Base-by-base conservation (phyloP, 345 rosid species). In the Gossypium sturtianum region DNA sequence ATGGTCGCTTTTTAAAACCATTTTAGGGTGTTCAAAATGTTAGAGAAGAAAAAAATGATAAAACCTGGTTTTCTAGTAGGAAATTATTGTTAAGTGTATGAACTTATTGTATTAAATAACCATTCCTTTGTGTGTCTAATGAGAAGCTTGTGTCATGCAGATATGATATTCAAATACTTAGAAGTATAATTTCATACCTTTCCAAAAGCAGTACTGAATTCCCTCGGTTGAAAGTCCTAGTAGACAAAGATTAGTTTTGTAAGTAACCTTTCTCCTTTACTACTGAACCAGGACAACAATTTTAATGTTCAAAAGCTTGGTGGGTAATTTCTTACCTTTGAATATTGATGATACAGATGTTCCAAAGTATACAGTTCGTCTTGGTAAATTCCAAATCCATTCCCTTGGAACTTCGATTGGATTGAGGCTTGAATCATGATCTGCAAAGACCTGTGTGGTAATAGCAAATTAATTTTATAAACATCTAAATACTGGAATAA, bases 341-440 rank as follows among this genome's bases (percentile, higher is more conserved):
- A 92, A 92, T 81, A 94, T 94, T 67, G 97, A 75, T 72, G 97
- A 83, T 15, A 92, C 93, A 65, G 98, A 90, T 23, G 97, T 90
- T 64, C 97, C 98, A 66, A 94, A 94, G 88, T 87, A 94, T 22
- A 94, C 98, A 17, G 83, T 81, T 75, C 92, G 81, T 80, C 94
- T 84, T 10, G 91, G 89, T 77, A 94, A 84, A 68, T 87, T 85
- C 97, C 97, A 94, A 74, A 94, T 74, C 87, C 83, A 87, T 63
- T 80, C 74, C 82, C 97, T 87, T 77, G 93, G 97, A 75, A 94
- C 92, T 64, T 82, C 82, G 41, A 94, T 83, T 53, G 98, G 98
- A 38, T 82, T 82, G 79, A 88, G 70, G 83, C 98, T 94, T 1
- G 97, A 87, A 19, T 78, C 88, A 68, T 94, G 93, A 80, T 92